phyloP scores from a whole-genome alignment of 345 rosid genomes.

The Boechera divaricarpa region DNA sequence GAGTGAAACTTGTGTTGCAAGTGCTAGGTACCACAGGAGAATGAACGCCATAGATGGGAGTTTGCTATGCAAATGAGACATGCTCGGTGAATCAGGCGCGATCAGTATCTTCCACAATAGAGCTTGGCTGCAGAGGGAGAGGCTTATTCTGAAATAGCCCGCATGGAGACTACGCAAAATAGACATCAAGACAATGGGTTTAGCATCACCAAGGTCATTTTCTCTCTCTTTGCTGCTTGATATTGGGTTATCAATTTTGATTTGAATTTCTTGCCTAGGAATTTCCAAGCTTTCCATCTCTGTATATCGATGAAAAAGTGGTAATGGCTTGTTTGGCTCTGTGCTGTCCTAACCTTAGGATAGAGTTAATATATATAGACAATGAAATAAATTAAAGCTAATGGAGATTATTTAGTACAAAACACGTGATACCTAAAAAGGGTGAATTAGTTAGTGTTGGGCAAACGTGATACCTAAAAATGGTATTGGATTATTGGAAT shows the following conservation, averaged over 20 bases:
- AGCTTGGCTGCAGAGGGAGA: constrained; percentile 62
- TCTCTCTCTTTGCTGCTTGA: constrained; percentile 25
- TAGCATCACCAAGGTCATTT: constrained; percentile 15
- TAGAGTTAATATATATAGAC: constrained; percentile 24
- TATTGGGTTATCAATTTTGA: constrained; percentile 21
- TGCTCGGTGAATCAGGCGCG: constrained; percentile 30
- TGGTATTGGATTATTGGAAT: constrained; percentile 25
- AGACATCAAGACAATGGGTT: constrained; percentile 39
- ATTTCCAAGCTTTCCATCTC: constrained; percentile 30
- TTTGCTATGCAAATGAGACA: constrained; percentile 42
- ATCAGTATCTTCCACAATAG: constrained; percentile 58
- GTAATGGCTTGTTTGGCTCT: constrained; percentile 31
- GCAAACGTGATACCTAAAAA: constrained; percentile 27
- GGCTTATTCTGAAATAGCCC: constrained; percentile 62
- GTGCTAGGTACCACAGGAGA: constrained; percentile 56
- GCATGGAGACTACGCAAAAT: constrained; percentile 52
- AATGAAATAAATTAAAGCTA: constrained; percentile 2
- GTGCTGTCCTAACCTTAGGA: constrained; percentile 16
- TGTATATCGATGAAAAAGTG: background rate
- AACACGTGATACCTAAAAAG: constrained; percentile 26
- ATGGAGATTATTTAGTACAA: constrained; percentile 28
- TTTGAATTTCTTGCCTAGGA: constrained; percentile 37
- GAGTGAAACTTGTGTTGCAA: constrained; percentile 47
- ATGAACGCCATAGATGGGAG: constrained; percentile 52
- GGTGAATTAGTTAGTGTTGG: constrained; percentile 32